Evolutionary conservation across 495 filamentous ascomycete species (phyloP).

Genomic region (Mytilinidion resinicola): DNA sequence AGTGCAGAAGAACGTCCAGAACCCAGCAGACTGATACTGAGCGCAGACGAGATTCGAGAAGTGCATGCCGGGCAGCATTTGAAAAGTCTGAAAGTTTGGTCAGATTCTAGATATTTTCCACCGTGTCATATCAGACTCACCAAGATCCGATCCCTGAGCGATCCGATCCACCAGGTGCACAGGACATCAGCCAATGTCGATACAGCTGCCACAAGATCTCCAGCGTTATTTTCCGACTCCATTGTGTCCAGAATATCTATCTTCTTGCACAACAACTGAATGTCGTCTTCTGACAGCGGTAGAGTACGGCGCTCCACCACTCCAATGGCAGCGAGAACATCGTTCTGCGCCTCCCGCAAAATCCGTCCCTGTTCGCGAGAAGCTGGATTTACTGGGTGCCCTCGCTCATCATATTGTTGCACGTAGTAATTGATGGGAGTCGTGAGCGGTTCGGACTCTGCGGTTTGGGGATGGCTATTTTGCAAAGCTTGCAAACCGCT

Average conservation of each 20-base stretch:
- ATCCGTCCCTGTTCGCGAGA: constrained; percentile 24
- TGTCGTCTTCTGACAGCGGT: constrained; percentile 5
- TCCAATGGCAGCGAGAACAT: constrained; percentile 32
- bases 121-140: background rate
- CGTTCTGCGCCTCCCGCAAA: constrained; percentile 33
- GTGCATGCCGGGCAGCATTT: background rate
- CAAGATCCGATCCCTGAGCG: constrained; percentile 15
- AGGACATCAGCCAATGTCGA: constrained; percentile 8
- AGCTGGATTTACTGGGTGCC: constrained; percentile 33
- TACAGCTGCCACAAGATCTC: constrained; percentile 4
- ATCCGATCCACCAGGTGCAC: constrained; percentile 25
- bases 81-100: constrained; percentile 7
- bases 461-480: constrained; percentile 7
- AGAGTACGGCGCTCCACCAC: constrained; percentile 27
- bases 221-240: constrained; percentile 16
- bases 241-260: constrained; percentile 15
- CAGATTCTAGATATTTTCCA: no score
- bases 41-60: constrained; percentile 16
- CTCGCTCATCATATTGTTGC: constrained; percentile 34
- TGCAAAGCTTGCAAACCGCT: constrained; percentile 12
- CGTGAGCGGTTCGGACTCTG: constrained; percentile 1
- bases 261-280: constrained; percentile 12
- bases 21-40: constrained; percentile 3
- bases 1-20: constrained; percentile 4
- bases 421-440: constrained; percentile 1